A percentile compares a stretch with the other conserved stretches of the same genome.
These are phyloP conservation scores for Scenedesmus sp. DNA, from an alignment of 163 green algal species.

Conservation along the genomic window DNA sequence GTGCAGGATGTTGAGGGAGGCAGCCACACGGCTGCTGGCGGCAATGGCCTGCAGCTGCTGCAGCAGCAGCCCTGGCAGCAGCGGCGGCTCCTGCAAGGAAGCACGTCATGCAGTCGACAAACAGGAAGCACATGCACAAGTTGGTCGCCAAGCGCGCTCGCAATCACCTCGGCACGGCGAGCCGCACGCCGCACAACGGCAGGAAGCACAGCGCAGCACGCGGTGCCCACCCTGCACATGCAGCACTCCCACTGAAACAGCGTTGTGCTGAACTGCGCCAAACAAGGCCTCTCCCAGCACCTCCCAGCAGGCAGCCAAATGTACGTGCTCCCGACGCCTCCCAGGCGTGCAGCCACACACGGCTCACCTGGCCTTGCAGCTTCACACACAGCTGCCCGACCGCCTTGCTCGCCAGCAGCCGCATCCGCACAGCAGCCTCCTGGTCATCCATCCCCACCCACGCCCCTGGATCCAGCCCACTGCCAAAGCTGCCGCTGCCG, in stretches of 20 bases:
- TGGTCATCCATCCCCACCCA: conserved; percentile 62
- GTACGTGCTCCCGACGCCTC: too few relatives aligned
- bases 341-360: not conserved
- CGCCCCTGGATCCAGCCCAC: conserved; percentile 27
- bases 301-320: too few relatives aligned
- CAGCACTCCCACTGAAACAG: too few relatives aligned
- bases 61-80: conserved; percentile 33
- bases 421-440: conserved; percentile 69
- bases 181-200: too few relatives aligned
- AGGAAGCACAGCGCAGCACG: too few relatives aligned
- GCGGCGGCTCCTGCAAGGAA: conserved; percentile 37
- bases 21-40: conserved; percentile 61
- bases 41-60: conserved; percentile 51
- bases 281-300: too few relatives aligned
- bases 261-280: too few relatives aligned
- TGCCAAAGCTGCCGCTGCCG: not conserved
- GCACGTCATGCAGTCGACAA: not conserved
- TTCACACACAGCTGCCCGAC: conserved; percentile 69
- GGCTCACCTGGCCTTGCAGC: conserved; percentile 45
- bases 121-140: not conserved
- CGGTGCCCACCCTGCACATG: too few relatives aligned
- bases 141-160: not conserved
- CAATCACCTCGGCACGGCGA: too few relatives aligned
- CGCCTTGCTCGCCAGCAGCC: conserved; percentile 66
- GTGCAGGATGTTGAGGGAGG: conserved; percentile 38